Base-by-base conservation (phyloP, 352 stramenopile species). In the Phytophthora hibernalis region DNA sequence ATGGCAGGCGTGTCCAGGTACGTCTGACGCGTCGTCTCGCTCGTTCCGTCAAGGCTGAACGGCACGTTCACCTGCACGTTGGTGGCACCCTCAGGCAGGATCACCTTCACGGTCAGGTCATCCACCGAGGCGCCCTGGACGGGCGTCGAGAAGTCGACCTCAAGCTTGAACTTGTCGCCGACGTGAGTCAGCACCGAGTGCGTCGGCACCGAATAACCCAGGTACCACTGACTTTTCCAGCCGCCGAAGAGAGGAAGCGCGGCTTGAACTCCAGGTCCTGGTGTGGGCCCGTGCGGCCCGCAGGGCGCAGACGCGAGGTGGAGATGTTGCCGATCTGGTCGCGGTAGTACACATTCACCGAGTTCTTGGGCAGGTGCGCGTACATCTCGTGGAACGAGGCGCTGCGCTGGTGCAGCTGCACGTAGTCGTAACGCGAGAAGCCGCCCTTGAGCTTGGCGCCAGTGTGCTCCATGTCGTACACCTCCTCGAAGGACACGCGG, bases 261-360 rank as follows among this genome's bases (percentile, higher is more conserved):
- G 88, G 82, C 65, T 93, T 83, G 56, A 97, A 89, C 56, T 91
- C 74, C 44, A 97, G 72, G 40, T 96, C 82, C 61, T 86, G 79
- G 40, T 83, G 66, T 38, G 80, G 75, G 20, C 65, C 59, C 49
- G 77, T 84, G 26, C 43, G 65, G 26, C 62, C 48, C 3, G 67
- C 71, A 38, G 63, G 58, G 40, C 82, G 85, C 44, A 96, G 61
- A 12, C 77, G 78, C 35, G 90, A 97, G 5, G 87, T 96, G 38
- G 89, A 95, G 53, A 97, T 85, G 65, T 97, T 97, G 40, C 90
- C 90, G 52, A 97, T 97, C 72, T 95, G 84, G 76, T 97, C 90
- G 59, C 90, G 87, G 72, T 97, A 97, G 78, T 97, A 97, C 45
- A 97, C 84, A 61, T 95, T 95, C 9, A 92, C 79, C 21, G 88